A percentile compares a stretch with the other conserved stretches of the same genome.
Conservation (phyloP, 768 basidiomycete genomes). For the Exidia glandulosa region DNA sequence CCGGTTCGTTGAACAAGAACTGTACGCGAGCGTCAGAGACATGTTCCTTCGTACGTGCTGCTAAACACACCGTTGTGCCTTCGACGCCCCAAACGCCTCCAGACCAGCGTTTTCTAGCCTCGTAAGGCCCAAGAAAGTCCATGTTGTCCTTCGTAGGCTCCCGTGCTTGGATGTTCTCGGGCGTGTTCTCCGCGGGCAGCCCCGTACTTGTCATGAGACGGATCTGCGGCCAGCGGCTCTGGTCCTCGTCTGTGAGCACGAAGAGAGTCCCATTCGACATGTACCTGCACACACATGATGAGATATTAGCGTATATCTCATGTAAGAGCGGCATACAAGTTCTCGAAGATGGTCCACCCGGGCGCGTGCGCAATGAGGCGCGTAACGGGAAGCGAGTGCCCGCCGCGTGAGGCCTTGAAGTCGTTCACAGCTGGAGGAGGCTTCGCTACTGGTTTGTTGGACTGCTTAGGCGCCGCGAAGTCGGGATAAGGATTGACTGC, state of each 20-base stretch:
- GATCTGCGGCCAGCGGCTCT: slow-evolving; percentile 32
- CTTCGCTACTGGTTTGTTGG: background rate
- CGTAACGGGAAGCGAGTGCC: slow-evolving; percentile 34
- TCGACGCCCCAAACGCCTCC: slow-evolving; percentile 52
- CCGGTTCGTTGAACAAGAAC: slow-evolving; percentile 49
- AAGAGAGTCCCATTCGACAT: slow-evolving; percentile 74
- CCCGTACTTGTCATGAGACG: slow-evolving; percentile 59
- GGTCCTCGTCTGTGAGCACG: slow-evolving; percentile 42
- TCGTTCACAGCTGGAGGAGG: background rate
- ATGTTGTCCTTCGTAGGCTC: slow-evolving; percentile 58
- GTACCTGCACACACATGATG: slow-evolving; percentile 28
- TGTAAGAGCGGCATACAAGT: slow-evolving; percentile 26
- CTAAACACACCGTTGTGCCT: slow-evolving; percentile 54
- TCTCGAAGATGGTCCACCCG: slow-evolving; percentile 77
- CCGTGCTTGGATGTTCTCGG: slow-evolving; percentile 53
- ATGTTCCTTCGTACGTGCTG: background rate
- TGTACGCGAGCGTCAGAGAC: background rate
- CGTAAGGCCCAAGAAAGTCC: slow-evolving; percentile 43
- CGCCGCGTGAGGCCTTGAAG: background rate
- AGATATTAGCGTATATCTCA: background rate
- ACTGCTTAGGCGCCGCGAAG: background rate
- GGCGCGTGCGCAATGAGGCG: slow-evolving; percentile 53
- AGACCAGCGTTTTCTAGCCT: slow-evolving; percentile 57
- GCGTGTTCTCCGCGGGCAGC: slow-evolving; percentile 41
- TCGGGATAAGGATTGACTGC: background rate